Evolutionary conservation across 1,139 yeast genomes (phyloP).

Genomic region (Yamadazyma sp.): DNA sequence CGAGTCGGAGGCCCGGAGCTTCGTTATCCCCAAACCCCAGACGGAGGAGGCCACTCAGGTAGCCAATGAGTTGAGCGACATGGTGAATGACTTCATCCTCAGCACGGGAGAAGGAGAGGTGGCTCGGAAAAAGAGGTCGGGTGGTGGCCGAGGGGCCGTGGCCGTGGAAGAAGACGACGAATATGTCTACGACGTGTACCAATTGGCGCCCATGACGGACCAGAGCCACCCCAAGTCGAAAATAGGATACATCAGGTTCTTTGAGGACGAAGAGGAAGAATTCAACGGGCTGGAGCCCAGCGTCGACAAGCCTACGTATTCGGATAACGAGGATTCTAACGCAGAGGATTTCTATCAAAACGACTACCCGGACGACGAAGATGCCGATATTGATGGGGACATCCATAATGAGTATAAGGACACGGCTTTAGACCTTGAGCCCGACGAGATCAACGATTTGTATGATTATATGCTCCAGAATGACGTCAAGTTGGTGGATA

Average conservation of each 20-base stretch:
- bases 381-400: constrained; percentile 49
- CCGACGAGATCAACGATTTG: constrained; percentile 25
- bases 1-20: constrained; percentile 22
- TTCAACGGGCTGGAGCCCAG: constrained; percentile 24
- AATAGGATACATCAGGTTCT: constrained; percentile 67
- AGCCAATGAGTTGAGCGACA: constrained; percentile 64
- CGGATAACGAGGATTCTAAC: constrained; percentile 47
- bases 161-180: constrained; percentile 53
- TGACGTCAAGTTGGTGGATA: constrained; percentile 25
- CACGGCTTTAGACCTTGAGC: constrained; percentile 19
- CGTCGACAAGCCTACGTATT: constrained; percentile 45
- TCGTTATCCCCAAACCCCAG: constrained; percentile 34
- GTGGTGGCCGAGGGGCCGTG: not conserved
- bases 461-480: constrained; percentile 19
- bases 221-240: constrained; percentile 54
- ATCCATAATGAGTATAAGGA: constrained; percentile 17
- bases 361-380: constrained; percentile 95
- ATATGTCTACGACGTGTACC: constrained; percentile 88
- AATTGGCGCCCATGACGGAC: constrained; percentile 43
- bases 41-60: constrained; percentile 43
- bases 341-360: constrained; percentile 91
- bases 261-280: constrained; percentile 59
- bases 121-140: constrained; percentile 11
- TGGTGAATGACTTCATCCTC: constrained; percentile 60
- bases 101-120: constrained; percentile 5